A percentile compares a stretch with the other conserved stretches of the same genome.
phyloP scores from a whole-genome alignment of 2,329 filamentous ascomycete species.

The Botrytis fabae region DNA sequence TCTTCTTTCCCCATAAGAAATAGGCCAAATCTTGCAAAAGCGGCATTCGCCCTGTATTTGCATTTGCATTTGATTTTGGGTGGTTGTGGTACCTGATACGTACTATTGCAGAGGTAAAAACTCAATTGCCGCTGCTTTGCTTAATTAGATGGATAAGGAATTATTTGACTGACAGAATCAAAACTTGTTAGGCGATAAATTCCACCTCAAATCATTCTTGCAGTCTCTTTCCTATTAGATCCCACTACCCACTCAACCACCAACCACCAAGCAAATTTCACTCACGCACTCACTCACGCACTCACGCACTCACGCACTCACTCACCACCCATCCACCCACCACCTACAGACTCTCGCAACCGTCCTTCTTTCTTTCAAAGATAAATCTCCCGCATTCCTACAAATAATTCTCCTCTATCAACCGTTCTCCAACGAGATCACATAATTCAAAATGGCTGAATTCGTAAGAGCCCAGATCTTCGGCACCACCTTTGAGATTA shows the following conservation, averaged over 20 bases:
- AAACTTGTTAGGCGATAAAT: slow-evolving; percentile 14
- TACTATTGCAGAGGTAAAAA: slow-evolving; percentile 6
- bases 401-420: background rate
- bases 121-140: slow-evolving; percentile 4
- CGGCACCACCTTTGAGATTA: slow-evolving; percentile 99
- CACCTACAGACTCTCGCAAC: background rate
- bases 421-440: background rate
- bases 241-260: background rate
- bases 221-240: slow-evolving; percentile 9
- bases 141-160: background rate
- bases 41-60: slow-evolving; percentile 7
- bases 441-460: slow-evolving; percentile 77
- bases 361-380: background rate
- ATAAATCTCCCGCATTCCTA: background rate
- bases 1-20: background rate
- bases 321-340: background rate
- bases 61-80: background rate
- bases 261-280: background rate
- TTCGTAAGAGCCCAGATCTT: slow-evolving; percentile 99
- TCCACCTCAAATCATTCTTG: slow-evolving; percentile 7
- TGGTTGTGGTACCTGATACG: background rate
- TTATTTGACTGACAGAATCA: background rate
- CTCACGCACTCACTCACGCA: background rate
- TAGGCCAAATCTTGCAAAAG: background rate
- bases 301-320: background rate